phyloP scores from a whole-genome alignment of 495 filamentous ascomycete species.

The Penicillium malachiteum region DNA sequence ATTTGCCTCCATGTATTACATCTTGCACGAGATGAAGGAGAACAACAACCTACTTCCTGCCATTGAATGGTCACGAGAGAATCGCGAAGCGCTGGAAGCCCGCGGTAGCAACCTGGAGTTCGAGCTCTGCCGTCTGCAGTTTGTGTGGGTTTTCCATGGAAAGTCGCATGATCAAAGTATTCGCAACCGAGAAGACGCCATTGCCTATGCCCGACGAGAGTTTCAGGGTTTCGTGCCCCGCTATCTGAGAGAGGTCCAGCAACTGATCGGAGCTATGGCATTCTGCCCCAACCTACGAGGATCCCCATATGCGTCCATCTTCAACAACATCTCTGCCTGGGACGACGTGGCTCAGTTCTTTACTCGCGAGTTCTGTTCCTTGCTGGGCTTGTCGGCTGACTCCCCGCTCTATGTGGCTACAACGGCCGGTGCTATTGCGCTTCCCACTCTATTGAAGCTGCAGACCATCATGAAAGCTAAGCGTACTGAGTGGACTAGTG shows the following conservation, averaged over 20 bases:
- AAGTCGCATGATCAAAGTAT: conserved; percentile 27
- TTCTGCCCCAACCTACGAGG: conserved; percentile 64
- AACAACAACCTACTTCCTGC: conserved; percentile 72
- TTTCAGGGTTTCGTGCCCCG: conserved; percentile 66
- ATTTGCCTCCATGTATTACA: conserved; percentile 88
- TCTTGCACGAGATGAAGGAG: conserved; percentile 71
- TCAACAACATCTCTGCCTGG: conserved; percentile 72
- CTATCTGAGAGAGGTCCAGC: conserved; percentile 72
- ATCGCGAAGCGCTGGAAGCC: conserved; percentile 68
- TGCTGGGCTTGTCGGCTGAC: conserved; percentile 82
- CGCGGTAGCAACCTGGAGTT: conserved; percentile 93
- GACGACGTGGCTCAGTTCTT: conserved; percentile 79
- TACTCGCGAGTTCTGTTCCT: conserved; percentile 90
- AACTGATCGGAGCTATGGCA: conserved; percentile 73
- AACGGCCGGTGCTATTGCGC: conserved; percentile 86
- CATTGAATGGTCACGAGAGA: conserved; percentile 77
- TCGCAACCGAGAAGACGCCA: conserved; percentile 55
- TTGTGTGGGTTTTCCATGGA: conserved; percentile 74
- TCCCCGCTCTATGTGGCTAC: conserved; percentile 88
- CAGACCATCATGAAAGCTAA: conserved; percentile 79
- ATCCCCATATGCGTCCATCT: conserved; percentile 75
- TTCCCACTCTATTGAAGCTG: conserved; percentile 81
- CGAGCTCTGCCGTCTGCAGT: conserved; percentile 84
- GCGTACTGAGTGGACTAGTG: conserved; percentile 90
- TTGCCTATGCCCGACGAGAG: conserved; percentile 68